These are phyloP conservation scores for Psidium guajava DNA, from an alignment of 345 rosid species.

Conservation along the genomic window DNA sequence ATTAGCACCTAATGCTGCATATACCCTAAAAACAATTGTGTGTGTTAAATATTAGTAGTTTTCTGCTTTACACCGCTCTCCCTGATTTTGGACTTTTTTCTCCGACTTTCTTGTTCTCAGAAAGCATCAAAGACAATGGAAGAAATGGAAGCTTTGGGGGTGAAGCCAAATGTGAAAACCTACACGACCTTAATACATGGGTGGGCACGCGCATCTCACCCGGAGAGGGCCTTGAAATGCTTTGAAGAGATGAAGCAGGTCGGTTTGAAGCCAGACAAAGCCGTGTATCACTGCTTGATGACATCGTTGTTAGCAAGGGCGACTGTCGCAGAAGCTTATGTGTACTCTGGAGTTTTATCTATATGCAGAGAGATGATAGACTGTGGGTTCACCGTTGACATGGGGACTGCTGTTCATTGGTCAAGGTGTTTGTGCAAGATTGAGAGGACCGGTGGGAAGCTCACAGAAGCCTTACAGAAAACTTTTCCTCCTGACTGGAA, in stretches of 20 bases:
- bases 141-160: conserved; percentile 61
- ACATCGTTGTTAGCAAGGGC: conserved; percentile 82
- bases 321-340: conserved; percentile 61
- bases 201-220: conserved; percentile 92
- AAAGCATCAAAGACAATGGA: conserved; percentile 56
- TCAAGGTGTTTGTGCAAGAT: conserved; percentile 71
- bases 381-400: conserved; percentile 63
- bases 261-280: conserved; percentile 77
- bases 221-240: conserved; percentile 77
- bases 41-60: not conserved
- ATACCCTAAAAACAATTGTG: not conserved
- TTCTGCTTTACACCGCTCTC: not conserved
- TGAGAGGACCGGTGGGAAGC: conserved; percentile 82
- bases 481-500: conserved; percentile 95
- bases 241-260: conserved; percentile 68
- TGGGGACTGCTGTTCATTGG: conserved; percentile 98
- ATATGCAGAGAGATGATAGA: conserved; percentile 71
- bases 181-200: conserved; percentile 86
- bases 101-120: conserved; percentile 19
- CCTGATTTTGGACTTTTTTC: not conserved
- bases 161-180: conserved; percentile 79
- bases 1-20: not conserved
- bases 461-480: conserved; percentile 84
- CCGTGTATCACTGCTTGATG: conserved; percentile 87
- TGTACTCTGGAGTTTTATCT: conserved; percentile 45